These are phyloP conservation scores for Phaeoacremonium minimum DNA, from an alignment of 2,329 filamentous ascomycete species.

Conservation along the genomic window DNA sequence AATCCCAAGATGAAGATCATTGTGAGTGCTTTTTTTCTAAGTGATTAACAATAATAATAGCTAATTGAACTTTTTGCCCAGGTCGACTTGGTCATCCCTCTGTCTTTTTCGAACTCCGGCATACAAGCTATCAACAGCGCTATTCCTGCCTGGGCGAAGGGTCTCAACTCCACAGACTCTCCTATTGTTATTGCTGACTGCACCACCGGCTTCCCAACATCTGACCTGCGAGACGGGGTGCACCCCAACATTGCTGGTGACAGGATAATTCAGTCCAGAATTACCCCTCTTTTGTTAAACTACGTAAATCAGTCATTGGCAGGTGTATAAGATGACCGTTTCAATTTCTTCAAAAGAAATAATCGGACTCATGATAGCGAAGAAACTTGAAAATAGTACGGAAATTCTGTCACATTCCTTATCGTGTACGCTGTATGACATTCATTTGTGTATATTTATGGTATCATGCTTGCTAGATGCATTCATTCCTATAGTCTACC, in stretches of 20 bases:
- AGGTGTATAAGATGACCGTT: no score
- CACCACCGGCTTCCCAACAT: slow-evolving; percentile 25
- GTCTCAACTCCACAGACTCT: slow-evolving; percentile 27
- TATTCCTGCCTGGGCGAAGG: slow-evolving; percentile 27
- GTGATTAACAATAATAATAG: not conserved
- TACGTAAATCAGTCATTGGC: no score
- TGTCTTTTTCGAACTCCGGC: slow-evolving; percentile 20
- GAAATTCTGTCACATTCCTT: no score
- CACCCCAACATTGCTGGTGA: slow-evolving; percentile 32
- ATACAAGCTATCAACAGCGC: slow-evolving; percentile 15
- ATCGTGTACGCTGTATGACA: no score
- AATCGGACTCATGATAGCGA: no score
- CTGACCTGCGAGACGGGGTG: slow-evolving; percentile 30
- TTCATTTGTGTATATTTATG: no score
- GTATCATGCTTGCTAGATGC: no score
- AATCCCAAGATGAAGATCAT: slow-evolving; percentile 35
- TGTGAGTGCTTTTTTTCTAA: slow-evolving; percentile 16
- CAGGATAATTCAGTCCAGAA: no score
- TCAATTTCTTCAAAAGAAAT: no score
- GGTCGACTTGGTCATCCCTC: slow-evolving; percentile 34
- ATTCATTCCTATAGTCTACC: no score
- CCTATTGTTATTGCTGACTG: slow-evolving; percentile 35
- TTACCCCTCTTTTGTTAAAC: no score
- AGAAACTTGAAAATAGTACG: no score
- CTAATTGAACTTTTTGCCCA: slow-evolving; percentile 5